These are phyloP conservation scores for Blastobotrys arbuscula DNA, from an alignment of 1,139 yeast genomes.

Conservation along the genomic window DNA sequence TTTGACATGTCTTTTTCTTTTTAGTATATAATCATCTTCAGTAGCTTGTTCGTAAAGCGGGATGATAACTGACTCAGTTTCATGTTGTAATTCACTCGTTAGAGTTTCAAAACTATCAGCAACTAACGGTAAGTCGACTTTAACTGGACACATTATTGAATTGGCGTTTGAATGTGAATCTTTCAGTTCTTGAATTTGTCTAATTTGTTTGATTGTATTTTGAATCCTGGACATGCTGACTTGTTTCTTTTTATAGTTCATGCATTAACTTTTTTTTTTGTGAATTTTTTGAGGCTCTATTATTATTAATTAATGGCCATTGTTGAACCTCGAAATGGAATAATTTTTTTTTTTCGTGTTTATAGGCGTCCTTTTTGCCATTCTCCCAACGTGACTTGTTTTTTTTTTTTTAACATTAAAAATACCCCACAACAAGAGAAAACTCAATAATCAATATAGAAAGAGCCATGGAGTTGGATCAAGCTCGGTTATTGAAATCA, in stretches of 20 bases:
- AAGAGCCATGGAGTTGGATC: background rate
- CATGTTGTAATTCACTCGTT: slow-evolving; percentile 4
- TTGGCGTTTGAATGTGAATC: background rate
- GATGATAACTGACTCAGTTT: slow-evolving; percentile 8
- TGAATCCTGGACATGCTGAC: slow-evolving; percentile 7
- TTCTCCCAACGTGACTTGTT: background rate
- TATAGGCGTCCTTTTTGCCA: no score
- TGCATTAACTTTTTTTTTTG: background rate
- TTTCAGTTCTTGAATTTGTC: slow-evolving; percentile 7
- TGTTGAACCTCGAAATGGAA: no score
- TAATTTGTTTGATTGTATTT: slow-evolving; percentile 4
- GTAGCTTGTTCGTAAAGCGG: slow-evolving; percentile 6
- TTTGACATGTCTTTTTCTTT: slow-evolving; percentile 35
- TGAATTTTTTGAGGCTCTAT: background rate
- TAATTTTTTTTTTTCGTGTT: no score
- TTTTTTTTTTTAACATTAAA: no score
- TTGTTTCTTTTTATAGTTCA: slow-evolving; percentile 3
- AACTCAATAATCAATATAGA: no score
- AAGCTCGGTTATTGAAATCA: background rate
- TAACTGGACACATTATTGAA: slow-evolving; percentile 6
- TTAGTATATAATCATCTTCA: slow-evolving; percentile 18
- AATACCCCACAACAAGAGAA: background rate
- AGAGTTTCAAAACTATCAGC: slow-evolving; percentile 2
- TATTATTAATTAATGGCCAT: background rate
- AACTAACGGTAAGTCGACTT: slow-evolving; percentile 4